Evolutionary conservation across 345 rosid species (phyloP).

Genomic region (Balakata baccata): DNA sequence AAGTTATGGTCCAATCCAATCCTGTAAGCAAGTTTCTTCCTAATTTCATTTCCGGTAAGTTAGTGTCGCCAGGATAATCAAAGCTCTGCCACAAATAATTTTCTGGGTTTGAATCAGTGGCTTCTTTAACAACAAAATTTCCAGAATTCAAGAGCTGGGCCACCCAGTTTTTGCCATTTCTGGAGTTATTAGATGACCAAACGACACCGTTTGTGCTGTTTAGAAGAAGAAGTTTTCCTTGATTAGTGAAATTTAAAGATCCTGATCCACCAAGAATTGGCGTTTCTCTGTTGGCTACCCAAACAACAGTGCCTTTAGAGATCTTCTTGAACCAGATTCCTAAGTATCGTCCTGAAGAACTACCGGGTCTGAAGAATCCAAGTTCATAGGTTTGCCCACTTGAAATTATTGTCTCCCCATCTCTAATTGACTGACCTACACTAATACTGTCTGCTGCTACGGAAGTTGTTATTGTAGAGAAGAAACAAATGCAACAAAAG

Average conservation of each 20-base stretch:
- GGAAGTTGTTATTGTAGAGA: neutral
- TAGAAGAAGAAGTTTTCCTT: slow-evolving; percentile 25
- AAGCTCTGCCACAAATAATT: slow-evolving; percentile 35
- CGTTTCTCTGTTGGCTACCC: slow-evolving; percentile 31
- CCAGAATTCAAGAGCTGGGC: slow-evolving; percentile 29
- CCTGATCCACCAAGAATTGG: slow-evolving; percentile 17
- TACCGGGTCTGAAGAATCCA: slow-evolving; percentile 23
- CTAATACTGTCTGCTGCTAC: slow-evolving; percentile 4
- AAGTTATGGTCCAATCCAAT: slow-evolving; percentile 17
- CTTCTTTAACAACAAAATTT: slow-evolving; percentile 27
- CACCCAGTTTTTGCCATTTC: neutral
- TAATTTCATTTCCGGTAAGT: slow-evolving; percentile 22
- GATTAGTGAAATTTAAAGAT: slow-evolving; percentile 7
- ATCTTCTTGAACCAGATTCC: slow-evolving; percentile 32
- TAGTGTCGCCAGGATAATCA: slow-evolving; percentile 28
- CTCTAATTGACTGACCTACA: slow-evolving; percentile 20
- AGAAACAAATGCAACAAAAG: neutral
- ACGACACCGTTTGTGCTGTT: slow-evolving; percentile 14
- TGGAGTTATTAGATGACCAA: slow-evolving; percentile 28
- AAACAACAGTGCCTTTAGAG: slow-evolving; percentile 18
- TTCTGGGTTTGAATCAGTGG: slow-evolving; percentile 4
- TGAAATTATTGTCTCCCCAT: slow-evolving; percentile 22
- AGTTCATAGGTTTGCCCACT: slow-evolving; percentile 19
- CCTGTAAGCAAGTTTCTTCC: slow-evolving; percentile 24
- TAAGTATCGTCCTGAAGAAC: slow-evolving; percentile 14